These are phyloP conservation scores for Solanum corneliomulleri DNA, from an alignment of 257 asterid species.

Conservation along the genomic window DNA sequence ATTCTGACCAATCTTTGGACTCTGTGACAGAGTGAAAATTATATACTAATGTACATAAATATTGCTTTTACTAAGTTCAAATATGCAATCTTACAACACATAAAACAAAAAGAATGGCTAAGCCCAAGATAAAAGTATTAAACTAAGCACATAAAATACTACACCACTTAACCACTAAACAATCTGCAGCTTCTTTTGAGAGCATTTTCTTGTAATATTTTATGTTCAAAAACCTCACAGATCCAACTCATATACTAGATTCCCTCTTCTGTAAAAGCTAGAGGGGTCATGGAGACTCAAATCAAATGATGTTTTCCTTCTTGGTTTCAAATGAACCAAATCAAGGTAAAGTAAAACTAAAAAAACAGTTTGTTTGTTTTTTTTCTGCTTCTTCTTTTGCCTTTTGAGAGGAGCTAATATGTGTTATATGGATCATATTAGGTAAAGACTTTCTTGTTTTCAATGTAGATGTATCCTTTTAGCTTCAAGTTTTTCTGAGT, in stretches of 20 bases:
- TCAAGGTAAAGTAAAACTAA: slow-evolving; percentile 27
- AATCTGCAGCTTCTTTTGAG: slow-evolving; percentile 51
- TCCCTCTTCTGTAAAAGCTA: slow-evolving; percentile 42
- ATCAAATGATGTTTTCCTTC: slow-evolving; percentile 12
- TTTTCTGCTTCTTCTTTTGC: background rate
- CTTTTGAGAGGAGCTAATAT: background rate
- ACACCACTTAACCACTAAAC: slow-evolving; percentile 37
- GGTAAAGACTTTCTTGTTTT: slow-evolving; percentile 2
- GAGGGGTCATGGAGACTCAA: slow-evolving; percentile 7
- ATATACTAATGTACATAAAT: background rate
- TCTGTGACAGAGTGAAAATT: slow-evolving; percentile 9
- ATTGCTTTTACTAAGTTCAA: slow-evolving; percentile 6
- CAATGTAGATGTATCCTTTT: background rate
- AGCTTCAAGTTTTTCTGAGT: background rate
- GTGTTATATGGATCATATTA: background rate
- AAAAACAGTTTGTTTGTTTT: background rate
- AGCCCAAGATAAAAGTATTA: slow-evolving; percentile 41
- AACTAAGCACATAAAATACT: slow-evolving; percentile 30
- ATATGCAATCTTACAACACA: slow-evolving; percentile 30
- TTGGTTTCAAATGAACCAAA: slow-evolving; percentile 13
- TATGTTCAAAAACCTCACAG: slow-evolving; percentile 45
- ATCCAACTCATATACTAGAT: slow-evolving; percentile 59
- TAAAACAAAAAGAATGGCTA: slow-evolving; percentile 46
- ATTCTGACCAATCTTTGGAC: slow-evolving; percentile 33
- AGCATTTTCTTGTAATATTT: slow-evolving; percentile 29